A percentile compares a stretch with the other conserved stretches of the same genome.
phyloP scores from a whole-genome alignment of 768 basidiomycete species.

The Candolleomyces eurysporus region DNA sequence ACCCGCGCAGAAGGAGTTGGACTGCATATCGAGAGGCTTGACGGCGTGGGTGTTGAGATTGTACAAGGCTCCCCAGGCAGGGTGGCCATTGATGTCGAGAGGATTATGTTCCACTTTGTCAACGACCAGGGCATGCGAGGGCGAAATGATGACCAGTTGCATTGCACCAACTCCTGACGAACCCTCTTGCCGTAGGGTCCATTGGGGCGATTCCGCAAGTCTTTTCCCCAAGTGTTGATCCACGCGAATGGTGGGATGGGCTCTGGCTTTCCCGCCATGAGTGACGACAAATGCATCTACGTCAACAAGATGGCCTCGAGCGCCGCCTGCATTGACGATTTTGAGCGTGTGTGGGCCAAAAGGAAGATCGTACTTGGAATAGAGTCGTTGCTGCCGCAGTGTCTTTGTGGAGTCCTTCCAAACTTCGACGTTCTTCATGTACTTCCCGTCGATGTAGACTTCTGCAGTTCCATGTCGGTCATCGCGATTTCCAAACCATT shows the following conservation, averaged over 20 bases:
- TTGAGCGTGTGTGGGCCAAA: constrained; percentile 58
- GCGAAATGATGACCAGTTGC: constrained; percentile 70
- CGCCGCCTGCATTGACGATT: constrained; percentile 54
- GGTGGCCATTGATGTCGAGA: constrained; percentile 66
- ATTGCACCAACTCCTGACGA: constrained; percentile 77
- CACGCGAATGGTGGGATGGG: neutral
- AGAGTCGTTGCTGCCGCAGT: constrained; percentile 60
- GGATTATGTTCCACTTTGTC: constrained; percentile 91
- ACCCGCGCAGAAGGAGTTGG: constrained; percentile 87
- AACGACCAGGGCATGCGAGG: constrained; percentile 66
- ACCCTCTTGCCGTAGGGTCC: constrained; percentile 65
- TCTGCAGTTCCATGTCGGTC: constrained; percentile 51
- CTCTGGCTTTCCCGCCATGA: constrained; percentile 25
- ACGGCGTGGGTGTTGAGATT: constrained; percentile 63
- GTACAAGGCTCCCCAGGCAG: constrained; percentile 79
- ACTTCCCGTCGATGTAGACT: constrained; percentile 58
- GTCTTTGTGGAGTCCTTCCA: constrained; percentile 31
- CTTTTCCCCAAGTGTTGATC: neutral
- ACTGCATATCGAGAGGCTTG: constrained; percentile 60
- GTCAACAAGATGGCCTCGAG: constrained; percentile 41
- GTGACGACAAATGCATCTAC: constrained; percentile 71
- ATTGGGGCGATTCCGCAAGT: constrained; percentile 23
- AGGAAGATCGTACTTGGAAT: constrained; percentile 54
- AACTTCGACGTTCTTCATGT: constrained; percentile 43
- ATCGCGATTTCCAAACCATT: constrained; percentile 71